phyloP scores from a whole-genome alignment of 169 alveolate genomes.

The Blepharisma undulans region DNA sequence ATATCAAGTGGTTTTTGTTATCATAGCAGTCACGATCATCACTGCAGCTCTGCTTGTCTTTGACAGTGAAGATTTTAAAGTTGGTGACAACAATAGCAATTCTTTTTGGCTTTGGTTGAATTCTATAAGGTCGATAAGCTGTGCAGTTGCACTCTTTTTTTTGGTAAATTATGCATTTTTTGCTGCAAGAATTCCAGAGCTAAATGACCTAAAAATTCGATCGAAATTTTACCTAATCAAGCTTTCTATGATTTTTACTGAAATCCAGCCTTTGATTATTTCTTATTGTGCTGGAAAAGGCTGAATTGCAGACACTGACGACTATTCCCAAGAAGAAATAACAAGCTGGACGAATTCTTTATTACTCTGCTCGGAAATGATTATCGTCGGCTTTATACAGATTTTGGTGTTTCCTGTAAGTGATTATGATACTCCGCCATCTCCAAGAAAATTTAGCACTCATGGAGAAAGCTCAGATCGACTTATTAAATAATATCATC shows the following conservation, averaged over 20 bases:
- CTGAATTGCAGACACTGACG: not conserved
- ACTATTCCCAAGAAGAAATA: not conserved
- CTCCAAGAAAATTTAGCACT: not conserved
- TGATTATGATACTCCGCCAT: not conserved
- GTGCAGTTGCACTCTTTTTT: not conserved
- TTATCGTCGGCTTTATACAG: not conserved
- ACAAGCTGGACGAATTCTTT: not conserved
- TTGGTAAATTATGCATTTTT: not conserved
- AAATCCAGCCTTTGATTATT: not conserved
- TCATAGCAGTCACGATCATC: not conserved
- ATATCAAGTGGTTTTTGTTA: not conserved
- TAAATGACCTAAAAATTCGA: not conserved
- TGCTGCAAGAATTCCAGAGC: not conserved
- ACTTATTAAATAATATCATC: not conserved
- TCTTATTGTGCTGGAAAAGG: not conserved
- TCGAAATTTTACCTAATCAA: not conserved
- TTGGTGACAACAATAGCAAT: not conserved
- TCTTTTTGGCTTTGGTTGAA: not conserved
- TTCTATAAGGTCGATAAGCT: not conserved
- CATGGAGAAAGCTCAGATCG: not conserved
- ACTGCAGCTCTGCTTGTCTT: not conserved
- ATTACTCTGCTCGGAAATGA: slow-evolving; percentile 28
- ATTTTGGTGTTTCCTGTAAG: not conserved
- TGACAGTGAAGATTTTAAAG: not conserved
- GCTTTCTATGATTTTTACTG: slow-evolving; percentile 13